Evolutionary conservation across 83 land plant genomes (phyloP).

Genomic region (Picea abies): DNA sequence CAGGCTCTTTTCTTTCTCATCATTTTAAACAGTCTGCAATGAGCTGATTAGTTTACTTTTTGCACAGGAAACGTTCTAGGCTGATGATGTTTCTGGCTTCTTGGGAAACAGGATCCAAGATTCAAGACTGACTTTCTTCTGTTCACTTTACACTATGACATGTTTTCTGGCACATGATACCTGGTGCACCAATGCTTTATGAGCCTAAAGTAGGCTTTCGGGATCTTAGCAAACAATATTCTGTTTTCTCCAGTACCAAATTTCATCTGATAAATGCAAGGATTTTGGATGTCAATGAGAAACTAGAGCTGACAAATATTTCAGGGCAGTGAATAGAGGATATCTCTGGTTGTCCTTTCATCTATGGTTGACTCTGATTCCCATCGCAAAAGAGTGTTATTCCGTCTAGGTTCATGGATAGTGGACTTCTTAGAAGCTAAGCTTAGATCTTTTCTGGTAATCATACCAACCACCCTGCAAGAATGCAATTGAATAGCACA

Average conservation of each 20-base stretch:
- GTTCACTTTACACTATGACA: not conserved
- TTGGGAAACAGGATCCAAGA: not conserved
- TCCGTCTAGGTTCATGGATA: slow-evolving; percentile 4
- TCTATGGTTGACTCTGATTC: slow-evolving; percentile 9
- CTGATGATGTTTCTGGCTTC: not conserved
- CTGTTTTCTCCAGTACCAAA: not conserved
- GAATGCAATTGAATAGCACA: not conserved
- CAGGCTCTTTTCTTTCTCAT: not conserved
- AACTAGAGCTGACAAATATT: not conserved
- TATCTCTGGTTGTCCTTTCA: slow-evolving; percentile 24
- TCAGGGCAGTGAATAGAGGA: slow-evolving; percentile 34
- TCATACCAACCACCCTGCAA: slow-evolving; percentile 46
- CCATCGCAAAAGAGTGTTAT: not conserved
- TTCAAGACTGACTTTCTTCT: not conserved
- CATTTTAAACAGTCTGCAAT: not conserved
- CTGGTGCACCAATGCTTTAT: not conserved
- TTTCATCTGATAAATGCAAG: not conserved
- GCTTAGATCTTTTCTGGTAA: slow-evolving; percentile 38
- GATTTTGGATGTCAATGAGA: not conserved
- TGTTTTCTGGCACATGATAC: not conserved
- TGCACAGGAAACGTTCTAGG: not conserved
- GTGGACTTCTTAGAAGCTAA: slow-evolving; percentile 24
- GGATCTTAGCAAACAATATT: not conserved
- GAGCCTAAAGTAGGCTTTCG: no score
- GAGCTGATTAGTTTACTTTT: not conserved